A percentile compares a stretch with the other conserved stretches of the same genome.
phyloP scores from a whole-genome alignment of 192 early-diverging fungal genomes.

The Linnemannia hyalina region DNA sequence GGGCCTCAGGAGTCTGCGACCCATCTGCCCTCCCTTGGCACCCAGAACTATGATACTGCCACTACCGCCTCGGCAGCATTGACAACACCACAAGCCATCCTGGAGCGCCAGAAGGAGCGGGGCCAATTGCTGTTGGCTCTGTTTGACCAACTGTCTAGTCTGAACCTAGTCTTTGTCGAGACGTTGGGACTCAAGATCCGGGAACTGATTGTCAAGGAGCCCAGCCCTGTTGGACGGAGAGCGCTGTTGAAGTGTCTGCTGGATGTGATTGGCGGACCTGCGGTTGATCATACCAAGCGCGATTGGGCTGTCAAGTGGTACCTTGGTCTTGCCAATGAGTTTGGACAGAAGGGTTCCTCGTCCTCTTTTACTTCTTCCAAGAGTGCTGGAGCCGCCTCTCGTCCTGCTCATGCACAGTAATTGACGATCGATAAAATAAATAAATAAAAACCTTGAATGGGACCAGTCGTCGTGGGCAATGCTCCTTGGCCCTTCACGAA shows the following conservation, averaged over 20 bases:
- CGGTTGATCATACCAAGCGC: slow-evolving; percentile 53
- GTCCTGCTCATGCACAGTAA: too few relatives aligned
- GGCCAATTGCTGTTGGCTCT: slow-evolving; percentile 53
- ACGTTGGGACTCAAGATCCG: slow-evolving; percentile 52
- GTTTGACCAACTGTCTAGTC: slow-evolving; percentile 55
- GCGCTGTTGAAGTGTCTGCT: slow-evolving; percentile 48
- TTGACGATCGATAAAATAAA: too few relatives aligned
- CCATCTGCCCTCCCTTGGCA: slow-evolving; percentile 27
- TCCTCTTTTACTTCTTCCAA: neutral
- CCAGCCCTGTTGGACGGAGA: slow-evolving; percentile 14
- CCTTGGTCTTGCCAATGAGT: slow-evolving; percentile 35
- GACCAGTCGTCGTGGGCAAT: too few relatives aligned
- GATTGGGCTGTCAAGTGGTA: slow-evolving; percentile 57
- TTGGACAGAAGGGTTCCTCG: slow-evolving; percentile 1
- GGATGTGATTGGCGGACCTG: slow-evolving; percentile 44
- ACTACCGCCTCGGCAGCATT: neutral
- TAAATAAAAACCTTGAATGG: too few relatives aligned
- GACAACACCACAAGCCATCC: neutral
- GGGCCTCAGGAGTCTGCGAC: slow-evolving; percentile 25
- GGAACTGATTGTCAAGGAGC: slow-evolving; percentile 35
- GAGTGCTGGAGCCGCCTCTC: neutral
- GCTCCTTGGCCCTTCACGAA: too few relatives aligned
- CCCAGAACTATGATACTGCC: neutral
- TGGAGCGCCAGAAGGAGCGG: slow-evolving; percentile 34
- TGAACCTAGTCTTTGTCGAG: slow-evolving; percentile 59